Percentiles rank a stretch among this genome's conserved stretches.
Evolutionary conservation across 495 filamentous ascomycete species (phyloP).

Genomic region (Hyaloscypha variabilis): DNA sequence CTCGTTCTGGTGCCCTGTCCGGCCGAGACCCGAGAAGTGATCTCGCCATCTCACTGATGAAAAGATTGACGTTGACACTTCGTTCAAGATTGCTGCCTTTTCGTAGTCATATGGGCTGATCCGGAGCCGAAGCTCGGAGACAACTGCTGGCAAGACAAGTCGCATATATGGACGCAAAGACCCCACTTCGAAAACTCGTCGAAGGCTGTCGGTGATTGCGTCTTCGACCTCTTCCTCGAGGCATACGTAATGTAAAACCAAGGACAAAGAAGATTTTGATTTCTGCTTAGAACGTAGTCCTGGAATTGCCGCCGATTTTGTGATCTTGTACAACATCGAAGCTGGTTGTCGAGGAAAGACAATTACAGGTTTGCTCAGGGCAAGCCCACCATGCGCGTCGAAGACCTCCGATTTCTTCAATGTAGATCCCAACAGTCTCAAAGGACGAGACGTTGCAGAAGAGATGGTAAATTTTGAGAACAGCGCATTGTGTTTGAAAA

Average conservation of each 20-base stretch:
- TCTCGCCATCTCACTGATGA: slow-evolving; percentile 39
- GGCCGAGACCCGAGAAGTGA: slow-evolving; percentile 46
- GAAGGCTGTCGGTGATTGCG: slow-evolving; percentile 43
- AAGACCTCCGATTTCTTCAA: slow-evolving; percentile 72
- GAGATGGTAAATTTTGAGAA: slow-evolving; percentile 91
- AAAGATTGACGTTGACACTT: slow-evolving; percentile 40
- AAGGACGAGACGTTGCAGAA: slow-evolving; percentile 71
- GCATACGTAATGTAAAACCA: slow-evolving; percentile 78
- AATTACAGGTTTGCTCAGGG: slow-evolving; percentile 54
- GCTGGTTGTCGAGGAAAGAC: slow-evolving; percentile 84
- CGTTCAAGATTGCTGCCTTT: slow-evolving; percentile 52
- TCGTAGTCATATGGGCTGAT: slow-evolving; percentile 65
- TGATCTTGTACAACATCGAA: slow-evolving; percentile 81
- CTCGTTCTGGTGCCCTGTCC: slow-evolving; percentile 25
- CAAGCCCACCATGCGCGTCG: slow-evolving; percentile 61
- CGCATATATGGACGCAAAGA: slow-evolving; percentile 47
- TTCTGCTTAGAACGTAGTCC: slow-evolving; percentile 40
- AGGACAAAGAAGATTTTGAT: slow-evolving; percentile 57
- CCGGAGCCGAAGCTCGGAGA: slow-evolving; percentile 51
- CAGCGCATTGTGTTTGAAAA: slow-evolving; percentile 81
- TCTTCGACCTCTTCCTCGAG: slow-evolving; percentile 70
- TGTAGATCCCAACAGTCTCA: slow-evolving; percentile 70
- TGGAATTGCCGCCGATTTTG: slow-evolving; percentile 24
- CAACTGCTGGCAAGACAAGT: slow-evolving; percentile 49
- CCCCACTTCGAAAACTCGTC: slow-evolving; percentile 40